Base-by-base conservation (phyloP, 371 early-diverging fungal genomes). In the Rhizopus stolonifer region DNA sequence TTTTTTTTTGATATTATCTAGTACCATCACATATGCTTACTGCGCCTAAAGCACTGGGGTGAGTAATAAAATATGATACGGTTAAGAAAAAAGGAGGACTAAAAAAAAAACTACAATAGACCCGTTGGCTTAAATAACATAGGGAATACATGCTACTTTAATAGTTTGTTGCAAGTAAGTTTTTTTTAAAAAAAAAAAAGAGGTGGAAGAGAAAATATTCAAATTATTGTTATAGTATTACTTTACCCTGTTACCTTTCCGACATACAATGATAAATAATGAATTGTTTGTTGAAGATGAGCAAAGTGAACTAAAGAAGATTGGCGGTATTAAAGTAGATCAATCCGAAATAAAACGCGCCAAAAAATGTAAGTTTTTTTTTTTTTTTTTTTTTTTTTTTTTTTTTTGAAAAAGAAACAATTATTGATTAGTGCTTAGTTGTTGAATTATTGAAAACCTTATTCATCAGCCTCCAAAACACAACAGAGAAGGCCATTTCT, bases 81-180 rank as follows among this genome's bases (percentile, higher is more conserved):
- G 2, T 36, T 14, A 5, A n/a, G 11, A 3, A 36, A 36, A 14
- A 38, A 9, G 31, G 26, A 26, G 6, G 36, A 33, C 13, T 18
- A 52, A 22, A 2, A 9, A 9, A 15, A 47, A 38, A 21, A 29
- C 26, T 24, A 36, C 34, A 14, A 53, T 51, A 74, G 75, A 32
- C 90, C 91, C 11, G 80, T 84, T 5, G 93, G 93, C 1, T 73
- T 93, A 29, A 73, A 80, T 29, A 93, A 93, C 49, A 88, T 91
- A 52, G 96, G 96, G 33, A 95, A 94, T 51, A 95, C 94, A 0
- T 96, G 96, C 60, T 96, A 91, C 60, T 77, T 95, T 39, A 95
- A 94, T 58, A 87, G 90, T 17, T 57, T 91, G 26, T 58, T 92
- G 11, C 90, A 89, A 54, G 77, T 75, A 69, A 46, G 49, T 43